These are phyloP conservation scores for Boletus tylopilopsis DNA, from an alignment of 768 basidiomycete species.

Conservation along the genomic window DNA sequence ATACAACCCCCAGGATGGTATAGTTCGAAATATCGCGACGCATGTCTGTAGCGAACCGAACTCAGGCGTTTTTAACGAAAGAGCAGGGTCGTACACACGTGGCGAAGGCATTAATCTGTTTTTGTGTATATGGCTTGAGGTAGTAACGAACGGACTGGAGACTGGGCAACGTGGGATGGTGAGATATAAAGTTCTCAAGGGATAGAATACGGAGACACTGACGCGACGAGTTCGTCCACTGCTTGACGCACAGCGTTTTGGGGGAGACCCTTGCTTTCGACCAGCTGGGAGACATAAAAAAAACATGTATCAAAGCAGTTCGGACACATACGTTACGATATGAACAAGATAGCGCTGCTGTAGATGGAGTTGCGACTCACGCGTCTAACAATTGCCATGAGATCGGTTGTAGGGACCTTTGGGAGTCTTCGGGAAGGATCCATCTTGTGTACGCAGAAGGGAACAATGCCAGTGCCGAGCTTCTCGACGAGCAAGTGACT, in stretches of 20 bases:
- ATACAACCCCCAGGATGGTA: slow-evolving; percentile 81
- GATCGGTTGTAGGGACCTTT: slow-evolving; percentile 64
- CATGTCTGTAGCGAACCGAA: slow-evolving; percentile 54
- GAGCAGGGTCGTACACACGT: slow-evolving; percentile 58
- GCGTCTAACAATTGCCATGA: slow-evolving; percentile 74
- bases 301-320: slow-evolving; percentile 22
- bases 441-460: slow-evolving; percentile 90
- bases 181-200: slow-evolving; percentile 14
- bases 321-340: slow-evolving; percentile 11
- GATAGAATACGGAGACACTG: slow-evolving; percentile 33
- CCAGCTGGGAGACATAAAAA: slow-evolving; percentile 43
- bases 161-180: slow-evolving; percentile 37
- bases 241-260: slow-evolving; percentile 63
- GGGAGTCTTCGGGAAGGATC: slow-evolving; percentile 73
- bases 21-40: slow-evolving; percentile 84
- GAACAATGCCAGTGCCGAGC: slow-evolving; percentile 72
- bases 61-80: slow-evolving; percentile 26
- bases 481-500: slow-evolving; percentile 88
- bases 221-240: slow-evolving; percentile 78
- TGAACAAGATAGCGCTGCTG: slow-evolving; percentile 29
- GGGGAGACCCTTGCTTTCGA: slow-evolving; percentile 50
- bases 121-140: slow-evolving; percentile 69
- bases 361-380: slow-evolving; percentile 41
- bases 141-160: slow-evolving; percentile 75
- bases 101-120: slow-evolving; percentile 88